Evolutionary conservation across 805 yeast genomes (phyloP), one percentile per base, ranked within the genome.

Genomic region (Jamesozyma lodderae): DNA sequence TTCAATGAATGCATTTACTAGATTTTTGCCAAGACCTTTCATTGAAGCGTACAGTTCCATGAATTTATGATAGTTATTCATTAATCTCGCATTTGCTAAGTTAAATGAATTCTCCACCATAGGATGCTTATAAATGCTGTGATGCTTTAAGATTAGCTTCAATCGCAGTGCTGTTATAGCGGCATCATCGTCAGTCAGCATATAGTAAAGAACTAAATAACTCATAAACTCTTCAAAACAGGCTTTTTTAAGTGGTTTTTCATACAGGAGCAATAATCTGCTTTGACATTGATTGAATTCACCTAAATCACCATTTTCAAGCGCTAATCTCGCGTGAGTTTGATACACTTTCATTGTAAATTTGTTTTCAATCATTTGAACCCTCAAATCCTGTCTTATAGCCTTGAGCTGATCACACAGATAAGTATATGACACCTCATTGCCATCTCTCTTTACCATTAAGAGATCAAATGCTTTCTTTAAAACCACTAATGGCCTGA

Each of bases 221-320:
- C 84, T 70, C 28, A 76, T 59, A 51, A 84, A 85, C 53, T 88
- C 96, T 33, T 69, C 63, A 39, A 66, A 64, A 11, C 64, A 56
- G 3, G 55, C 47, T 20, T 48, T 52, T 23, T 47, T 49, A n/a
- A 63, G 54, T 5, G 64, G 63, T 18, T 51, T 49, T 20, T 66
- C 72, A 53, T 81, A 88, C 18, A 88, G 63, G 32, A 71, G 66
- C 45, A 74, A 74, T 36, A 92, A 62, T 50, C 86, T 85, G 13
- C 94, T 76, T 59, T 83, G 94, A 57, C 97, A 92, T 58, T 90
- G 96, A 63, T 92, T 92, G 58, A 83, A 87, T 59, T 92, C 97
- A 8, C 96, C 96, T 45, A 90, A 62, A 59, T 90, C 98, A 29
- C 73, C 70, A 53, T 81, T 79, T 48, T 78, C 81, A 27, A 90